phyloP scores from a whole-genome alignment of 208 protist species.

The Leishmania arabica region DNA sequence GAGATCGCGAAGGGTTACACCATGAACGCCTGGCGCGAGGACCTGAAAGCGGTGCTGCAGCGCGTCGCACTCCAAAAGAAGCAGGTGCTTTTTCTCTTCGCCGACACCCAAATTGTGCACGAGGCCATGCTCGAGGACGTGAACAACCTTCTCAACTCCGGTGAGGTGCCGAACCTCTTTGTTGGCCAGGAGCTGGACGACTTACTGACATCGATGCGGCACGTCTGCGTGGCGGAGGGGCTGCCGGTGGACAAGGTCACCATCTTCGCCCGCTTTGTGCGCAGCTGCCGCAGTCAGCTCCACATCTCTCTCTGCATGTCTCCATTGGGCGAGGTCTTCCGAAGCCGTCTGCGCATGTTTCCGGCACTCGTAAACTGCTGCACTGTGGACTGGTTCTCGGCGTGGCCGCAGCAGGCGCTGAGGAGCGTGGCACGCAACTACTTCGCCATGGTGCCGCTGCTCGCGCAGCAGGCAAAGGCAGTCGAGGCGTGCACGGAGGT shows the following conservation, averaged over 20 bases:
- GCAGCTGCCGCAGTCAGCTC: constrained; percentile 93
- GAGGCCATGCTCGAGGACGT: constrained; percentile 99
- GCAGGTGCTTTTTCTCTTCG: constrained; percentile 97
- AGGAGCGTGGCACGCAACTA: constrained; percentile 92
- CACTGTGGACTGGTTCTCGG: constrained; percentile 99
- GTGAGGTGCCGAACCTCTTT: constrained; percentile 98
- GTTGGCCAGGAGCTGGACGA: constrained; percentile 94
- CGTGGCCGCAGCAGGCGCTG: constrained; percentile 96
- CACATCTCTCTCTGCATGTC: constrained; percentile 98
- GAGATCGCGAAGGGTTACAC: constrained; percentile 97
- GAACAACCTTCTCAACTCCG: constrained; percentile 98
- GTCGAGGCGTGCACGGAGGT: constrained; percentile 83
- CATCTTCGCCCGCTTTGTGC: constrained; percentile 95
- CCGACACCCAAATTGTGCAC: constrained; percentile 98
- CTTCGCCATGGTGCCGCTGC: constrained; percentile 59
- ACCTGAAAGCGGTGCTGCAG: constrained; percentile 94
- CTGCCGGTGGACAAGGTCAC: constrained; percentile 94
- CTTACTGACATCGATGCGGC: constrained; percentile 94
- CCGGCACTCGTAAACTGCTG: constrained; percentile 98
- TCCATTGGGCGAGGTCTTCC: constrained; percentile 96
- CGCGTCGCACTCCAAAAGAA: constrained; percentile 94
- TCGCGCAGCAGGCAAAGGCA: constrained; percentile 38
- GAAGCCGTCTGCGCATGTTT: constrained; percentile 97
- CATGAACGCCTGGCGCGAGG: constrained; percentile 96
- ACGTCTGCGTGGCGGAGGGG: constrained; percentile 90